Percentiles rank a stretch among this genome's conserved stretches.
Conservation (phyloP, 345 rosid genomes). For the Crucihimalaya himalaica region DNA sequence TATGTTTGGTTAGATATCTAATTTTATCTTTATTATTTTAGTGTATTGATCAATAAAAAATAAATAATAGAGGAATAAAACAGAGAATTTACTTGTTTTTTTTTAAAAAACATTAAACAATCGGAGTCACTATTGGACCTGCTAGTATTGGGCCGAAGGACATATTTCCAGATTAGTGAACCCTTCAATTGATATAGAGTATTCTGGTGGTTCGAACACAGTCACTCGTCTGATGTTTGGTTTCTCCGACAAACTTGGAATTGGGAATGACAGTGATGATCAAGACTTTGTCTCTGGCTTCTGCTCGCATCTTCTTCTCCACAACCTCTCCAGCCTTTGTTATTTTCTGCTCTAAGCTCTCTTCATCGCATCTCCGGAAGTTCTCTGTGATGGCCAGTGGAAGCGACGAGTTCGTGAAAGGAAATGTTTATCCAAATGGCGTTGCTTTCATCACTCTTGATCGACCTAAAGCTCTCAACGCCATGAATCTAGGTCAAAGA, state of each 20-base stretch:
- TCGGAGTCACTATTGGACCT: too few species aligned
- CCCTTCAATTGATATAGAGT: not conserved
- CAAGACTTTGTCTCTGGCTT: conserved; percentile 20
- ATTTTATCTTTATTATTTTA: too few species aligned
- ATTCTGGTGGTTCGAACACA: not conserved
- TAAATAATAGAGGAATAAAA: too few species aligned
- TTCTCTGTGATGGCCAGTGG: conserved; percentile 52
- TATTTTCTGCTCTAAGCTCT: not conserved
- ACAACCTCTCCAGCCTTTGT: not conserved
- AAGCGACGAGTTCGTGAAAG: conserved; percentile 66
- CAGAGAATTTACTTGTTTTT: too few species aligned
- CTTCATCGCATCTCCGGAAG: conserved; percentile 29
- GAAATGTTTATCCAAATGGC: conserved; percentile 72
- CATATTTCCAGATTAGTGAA: not conserved
- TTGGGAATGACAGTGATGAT: conserved; percentile 23
- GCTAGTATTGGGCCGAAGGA: not conserved
- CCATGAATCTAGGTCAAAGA: conserved; percentile 78
- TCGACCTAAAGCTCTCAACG: conserved; percentile 94
- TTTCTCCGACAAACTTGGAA: conserved; percentile 9
- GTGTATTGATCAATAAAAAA: too few species aligned
- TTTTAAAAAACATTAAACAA: too few species aligned
- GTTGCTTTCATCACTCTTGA: conserved; percentile 92
- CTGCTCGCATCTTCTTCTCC: conserved; percentile 32
- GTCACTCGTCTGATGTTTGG: conserved; percentile 17
- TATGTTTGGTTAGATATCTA: too few species aligned